Base-by-base conservation (phyloP, 495 filamentous ascomycete species). In the Penicillium parvum region DNA sequence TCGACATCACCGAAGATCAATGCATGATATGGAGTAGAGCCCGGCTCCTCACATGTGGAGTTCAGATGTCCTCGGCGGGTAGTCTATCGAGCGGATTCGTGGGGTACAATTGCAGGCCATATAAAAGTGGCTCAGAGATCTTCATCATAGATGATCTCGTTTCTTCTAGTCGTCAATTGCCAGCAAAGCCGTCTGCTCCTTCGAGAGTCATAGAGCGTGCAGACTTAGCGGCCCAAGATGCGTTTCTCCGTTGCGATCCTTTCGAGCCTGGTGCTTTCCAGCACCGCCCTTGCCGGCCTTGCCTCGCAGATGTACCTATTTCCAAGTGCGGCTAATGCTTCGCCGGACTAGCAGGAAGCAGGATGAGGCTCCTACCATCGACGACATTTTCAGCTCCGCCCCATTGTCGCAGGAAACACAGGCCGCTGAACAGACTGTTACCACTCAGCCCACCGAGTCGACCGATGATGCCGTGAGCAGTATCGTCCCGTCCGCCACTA, bases 211-310 rank as follows among this genome's bases (percentile, higher is more conserved):
- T 38, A 7, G 37, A 55, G 42, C 41, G 38, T 50, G 39, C 35
- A 43, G 37, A 27, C 32, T 29, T 32, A 43, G 41, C 45, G 25
- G 38, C 7, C 20, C 47, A 59, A 42, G 15, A 65, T 65, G 59
- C 62, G 59, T 53, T 61, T 65, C 47, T 59, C 59, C 18, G 42
- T 50, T 17, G 28, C 40, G 3, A 44, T 61, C 16, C 12, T 65
- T 33, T 70, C 50, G 37, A 58, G 56, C 25, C 45, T 63, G 25
- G 42, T 63, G 47, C 49, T 63, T n/a, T 65, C 55, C 14, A 48
- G 55, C 41, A 58, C 55, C 22, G 47, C 57, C 27, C 47, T 65
- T 35, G 59, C 62, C 29, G 54, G 51, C 16, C 37, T 50, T 25
- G 38, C 23, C 21, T 26, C 47, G 12, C 53, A 58, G 37, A 39